These are phyloP conservation scores for Aeschynomene evenia DNA, from an alignment of 306 rosid genomes.

Conservation along the genomic window DNA sequence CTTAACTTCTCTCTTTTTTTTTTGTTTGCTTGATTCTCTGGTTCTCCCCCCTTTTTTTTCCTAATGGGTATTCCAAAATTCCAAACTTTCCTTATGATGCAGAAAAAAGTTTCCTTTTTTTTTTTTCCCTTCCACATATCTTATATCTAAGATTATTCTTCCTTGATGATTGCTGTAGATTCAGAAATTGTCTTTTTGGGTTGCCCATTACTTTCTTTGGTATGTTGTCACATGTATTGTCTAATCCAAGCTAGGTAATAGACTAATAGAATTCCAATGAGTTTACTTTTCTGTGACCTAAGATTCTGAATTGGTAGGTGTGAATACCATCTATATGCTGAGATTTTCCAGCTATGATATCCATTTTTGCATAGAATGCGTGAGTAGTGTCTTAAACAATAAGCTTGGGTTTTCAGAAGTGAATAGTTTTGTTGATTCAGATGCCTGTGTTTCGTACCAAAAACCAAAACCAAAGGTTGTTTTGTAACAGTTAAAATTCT, in stretches of 20 bases:
- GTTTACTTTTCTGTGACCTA: neutral
- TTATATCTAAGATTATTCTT: neutral
- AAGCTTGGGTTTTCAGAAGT: neutral
- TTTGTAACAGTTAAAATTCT: neutral
- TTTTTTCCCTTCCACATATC: neutral
- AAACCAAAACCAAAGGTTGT: neutral
- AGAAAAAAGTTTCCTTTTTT: neutral
- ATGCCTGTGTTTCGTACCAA: neutral
- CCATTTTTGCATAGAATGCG: neutral
- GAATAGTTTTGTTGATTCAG: neutral
- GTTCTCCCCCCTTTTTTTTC: neutral
- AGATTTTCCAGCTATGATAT: neutral
- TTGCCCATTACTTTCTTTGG: neutral
- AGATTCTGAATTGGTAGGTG: conserved; percentile 27
- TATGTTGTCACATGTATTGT: neutral
- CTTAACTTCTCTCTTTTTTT: neutral
- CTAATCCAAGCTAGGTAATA: neutral
- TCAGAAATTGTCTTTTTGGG: neutral
- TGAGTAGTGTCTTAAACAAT: neutral
- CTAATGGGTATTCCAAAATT: conserved; percentile 15
- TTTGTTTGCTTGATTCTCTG: neutral
- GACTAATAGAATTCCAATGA: neutral
- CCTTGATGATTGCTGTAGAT: conserved; percentile 26
- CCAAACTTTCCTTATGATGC: neutral
- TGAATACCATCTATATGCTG: neutral